Conservation (phyloP, 2,329 filamentous ascomycete genomes). For the Dactylonectria macrodidyma region DNA sequence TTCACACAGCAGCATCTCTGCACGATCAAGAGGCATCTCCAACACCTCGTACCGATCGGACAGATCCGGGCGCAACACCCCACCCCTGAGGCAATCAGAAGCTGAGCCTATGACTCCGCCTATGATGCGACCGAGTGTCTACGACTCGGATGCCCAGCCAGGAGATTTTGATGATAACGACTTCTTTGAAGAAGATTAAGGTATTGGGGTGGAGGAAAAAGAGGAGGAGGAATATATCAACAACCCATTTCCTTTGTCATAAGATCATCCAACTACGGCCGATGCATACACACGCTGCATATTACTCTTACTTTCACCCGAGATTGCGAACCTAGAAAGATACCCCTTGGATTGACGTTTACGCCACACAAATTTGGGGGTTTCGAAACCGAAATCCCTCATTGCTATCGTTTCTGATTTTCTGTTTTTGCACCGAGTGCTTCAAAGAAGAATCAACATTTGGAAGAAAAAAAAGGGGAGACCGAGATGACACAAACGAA, state of each 20-base stretch:
- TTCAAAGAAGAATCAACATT: slow-evolving; percentile 21
- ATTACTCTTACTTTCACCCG: slow-evolving; percentile 46
- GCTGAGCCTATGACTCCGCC: slow-evolving; percentile 70
- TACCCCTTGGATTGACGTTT: slow-evolving; percentile 57
- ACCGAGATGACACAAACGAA: slow-evolving; percentile 26
- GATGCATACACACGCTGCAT: slow-evolving; percentile 42
- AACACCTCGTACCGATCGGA: slow-evolving; percentile 48
- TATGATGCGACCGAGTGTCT: slow-evolving; percentile 71
- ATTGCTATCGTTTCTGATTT: slow-evolving; percentile 31
- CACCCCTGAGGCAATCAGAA: slow-evolving; percentile 56
- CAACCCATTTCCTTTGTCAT: slow-evolving; percentile 48
- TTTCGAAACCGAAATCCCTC: slow-evolving; percentile 11
- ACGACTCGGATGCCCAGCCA: slow-evolving; percentile 73
- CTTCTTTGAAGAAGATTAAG: slow-evolving; percentile 68
- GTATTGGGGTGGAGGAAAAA: slow-evolving; percentile 16
- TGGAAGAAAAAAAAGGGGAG: slow-evolving; percentile 23
- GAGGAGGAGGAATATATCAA: slow-evolving; percentile 27
- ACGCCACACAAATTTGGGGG: slow-evolving; percentile 48
- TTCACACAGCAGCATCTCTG: slow-evolving; percentile 55
- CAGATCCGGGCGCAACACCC: slow-evolving; percentile 47
- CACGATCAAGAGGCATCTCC: slow-evolving; percentile 48
- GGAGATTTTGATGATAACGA: slow-evolving; percentile 73
- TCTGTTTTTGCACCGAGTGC: slow-evolving; percentile 34
- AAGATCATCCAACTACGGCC: slow-evolving; percentile 43
- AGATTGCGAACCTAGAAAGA: slow-evolving; percentile 58